Conservation (phyloP, 306 rosid genomes). For the Cajanus cajan region DNA sequence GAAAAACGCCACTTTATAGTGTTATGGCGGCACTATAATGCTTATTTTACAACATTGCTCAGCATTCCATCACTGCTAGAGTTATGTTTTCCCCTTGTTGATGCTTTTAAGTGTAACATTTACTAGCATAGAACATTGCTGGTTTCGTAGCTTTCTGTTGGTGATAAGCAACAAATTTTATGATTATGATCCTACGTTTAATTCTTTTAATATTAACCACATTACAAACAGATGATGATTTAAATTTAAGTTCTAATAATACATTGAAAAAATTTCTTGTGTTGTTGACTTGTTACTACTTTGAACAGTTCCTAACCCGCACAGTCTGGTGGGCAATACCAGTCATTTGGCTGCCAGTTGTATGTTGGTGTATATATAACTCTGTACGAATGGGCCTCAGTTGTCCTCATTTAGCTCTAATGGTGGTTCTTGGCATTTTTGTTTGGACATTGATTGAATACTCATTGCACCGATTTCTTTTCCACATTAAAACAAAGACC, state of each 20-base stretch:
- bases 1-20: too few species aligned
- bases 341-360: slow-evolving; percentile 88
- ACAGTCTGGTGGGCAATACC: slow-evolving; percentile 98
- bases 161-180: background rate
- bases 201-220: background rate
- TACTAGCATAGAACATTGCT: background rate
- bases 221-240: background rate
- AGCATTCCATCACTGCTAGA: background rate
- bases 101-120: background rate
- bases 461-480: slow-evolving; percentile 82
- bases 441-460: slow-evolving; percentile 86
- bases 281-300: slow-evolving; percentile 35
- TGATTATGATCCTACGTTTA: slow-evolving; percentile 2
- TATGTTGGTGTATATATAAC: slow-evolving; percentile 55
- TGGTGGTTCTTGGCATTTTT: slow-evolving; percentile 60
- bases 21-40: too few species aligned
- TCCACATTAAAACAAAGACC: slow-evolving; percentile 85
- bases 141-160: background rate
- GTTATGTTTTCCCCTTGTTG: slow-evolving; percentile 18
- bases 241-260: slow-evolving; percentile 3
- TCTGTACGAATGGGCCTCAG: slow-evolving; percentile 71
- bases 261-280: background rate
- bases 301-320: slow-evolving; percentile 81
- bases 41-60: background rate
- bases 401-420: slow-evolving; percentile 46